Base-by-base conservation (phyloP, 495 filamentous ascomycete genomes). In the Penicillium maclennaniae region DNA sequence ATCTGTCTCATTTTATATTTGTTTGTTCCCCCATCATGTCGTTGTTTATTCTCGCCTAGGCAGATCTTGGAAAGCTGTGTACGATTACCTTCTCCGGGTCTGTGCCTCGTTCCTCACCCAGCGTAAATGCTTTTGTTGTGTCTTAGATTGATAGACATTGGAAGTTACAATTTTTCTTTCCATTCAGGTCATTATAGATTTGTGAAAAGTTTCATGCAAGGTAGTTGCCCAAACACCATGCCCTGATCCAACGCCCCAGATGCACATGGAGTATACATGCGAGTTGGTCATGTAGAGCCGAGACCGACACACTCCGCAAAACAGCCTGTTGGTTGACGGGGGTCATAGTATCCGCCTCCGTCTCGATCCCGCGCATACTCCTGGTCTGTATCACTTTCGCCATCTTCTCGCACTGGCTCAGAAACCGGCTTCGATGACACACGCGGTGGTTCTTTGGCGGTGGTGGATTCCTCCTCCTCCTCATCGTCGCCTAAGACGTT, bases 321-420 rank as follows among this genome's bases (percentile, higher is more conserved):
- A 63, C 80, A 84, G 46, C 65, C 78, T 6, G 79, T 83, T 27
- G 81, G 80, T 27, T 61, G 59, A 16, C 67, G 65, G 15, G 80
- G 81, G 66, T 83, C 68, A 65, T 83, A 83, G 49, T 75, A 75
- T 6, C 66, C 74, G 15, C 65, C 72, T 6, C 61, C 69, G 7
- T 66, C 58, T 26, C 61, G 65, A 60, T 66, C 62, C 49, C 70
- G 63, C 28, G 59, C 59, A 60, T 77, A 72, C 31, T 76, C 72
- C n/a, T 74, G 74, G 48, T 77, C 74, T 3, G 69, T 74, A 44
- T 76, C 73, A 49, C 72, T 74, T 39, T 73, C 76, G 10, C 45
- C 65, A 38, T 70, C 63, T 4, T 62, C 61, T 17, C 53, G 45
- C 20, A 34, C 40, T 14, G 31, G 39, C 36, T 34, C 31, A 9